These are phyloP conservation scores for Trichosanthes cucumerina DNA, from an alignment of 306 rosid genomes.

Conservation along the genomic window DNA sequence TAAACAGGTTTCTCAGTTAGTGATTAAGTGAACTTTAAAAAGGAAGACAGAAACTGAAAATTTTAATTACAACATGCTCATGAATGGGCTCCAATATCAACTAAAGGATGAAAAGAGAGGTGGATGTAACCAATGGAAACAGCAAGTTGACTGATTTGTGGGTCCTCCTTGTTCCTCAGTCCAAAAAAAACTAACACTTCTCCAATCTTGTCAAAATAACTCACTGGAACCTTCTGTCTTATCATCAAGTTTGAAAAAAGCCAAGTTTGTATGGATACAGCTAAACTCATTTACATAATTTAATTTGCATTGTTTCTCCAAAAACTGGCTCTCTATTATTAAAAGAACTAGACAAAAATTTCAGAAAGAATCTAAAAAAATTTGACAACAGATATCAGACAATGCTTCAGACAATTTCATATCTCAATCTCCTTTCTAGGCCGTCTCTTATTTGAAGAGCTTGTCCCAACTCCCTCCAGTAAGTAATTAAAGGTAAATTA, in stretches of 20 bases:
- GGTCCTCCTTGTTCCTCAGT: background rate
- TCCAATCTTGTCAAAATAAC: background rate
- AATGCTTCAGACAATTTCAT: background rate
- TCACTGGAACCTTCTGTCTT: background rate
- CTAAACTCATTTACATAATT: background rate
- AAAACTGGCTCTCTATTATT: background rate
- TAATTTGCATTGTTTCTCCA: background rate
- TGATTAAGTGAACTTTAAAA: background rate
- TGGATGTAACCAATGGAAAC: background rate
- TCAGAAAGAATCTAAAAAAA: background rate
- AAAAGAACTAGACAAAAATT: background rate
- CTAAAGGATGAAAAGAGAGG: background rate
- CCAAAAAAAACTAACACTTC: conserved; percentile 1
- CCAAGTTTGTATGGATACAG: background rate
- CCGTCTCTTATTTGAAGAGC: background rate
- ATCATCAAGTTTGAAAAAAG: background rate
- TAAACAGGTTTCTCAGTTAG: background rate
- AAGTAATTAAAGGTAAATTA: background rate
- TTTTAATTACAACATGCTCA: background rate
- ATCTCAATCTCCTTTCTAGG: background rate
- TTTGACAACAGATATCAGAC: background rate
- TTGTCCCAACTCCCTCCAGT: background rate
- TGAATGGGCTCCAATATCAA: background rate
- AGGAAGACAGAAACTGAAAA: background rate
- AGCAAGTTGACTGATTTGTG: background rate